Conservation (phyloP, 1,284 basidiomycete species). For the Ganoderma lingzhi region DNA sequence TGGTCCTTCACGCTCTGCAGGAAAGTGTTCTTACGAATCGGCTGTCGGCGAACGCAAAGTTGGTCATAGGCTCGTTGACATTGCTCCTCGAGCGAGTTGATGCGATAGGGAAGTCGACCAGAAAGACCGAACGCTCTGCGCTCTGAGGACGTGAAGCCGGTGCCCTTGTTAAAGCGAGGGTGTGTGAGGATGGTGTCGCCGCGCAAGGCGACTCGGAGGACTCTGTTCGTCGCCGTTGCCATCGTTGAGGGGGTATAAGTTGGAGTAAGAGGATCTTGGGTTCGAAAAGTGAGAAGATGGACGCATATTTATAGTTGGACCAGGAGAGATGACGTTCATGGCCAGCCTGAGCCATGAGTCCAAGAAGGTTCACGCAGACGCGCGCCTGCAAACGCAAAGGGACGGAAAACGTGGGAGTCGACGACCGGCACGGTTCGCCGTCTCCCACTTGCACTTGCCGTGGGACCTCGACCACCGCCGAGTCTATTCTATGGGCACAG, state of each 20-base stretch:
- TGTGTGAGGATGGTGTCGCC: conserved; percentile 69
- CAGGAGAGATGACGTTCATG: neutral
- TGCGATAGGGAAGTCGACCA: conserved; percentile 78
- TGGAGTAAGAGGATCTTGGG: neutral
- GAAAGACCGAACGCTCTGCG: conserved; percentile 76
- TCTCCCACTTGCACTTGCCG: neutral
- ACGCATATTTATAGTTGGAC: conserved; percentile 21
- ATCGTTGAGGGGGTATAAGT: conserved; percentile 22
- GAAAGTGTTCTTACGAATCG: conserved; percentile 75
- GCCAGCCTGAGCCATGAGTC: neutral
- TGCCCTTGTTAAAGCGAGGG: conserved; percentile 77
- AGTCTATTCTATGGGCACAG: neutral
- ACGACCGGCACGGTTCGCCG: neutral
- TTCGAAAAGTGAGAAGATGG: neutral
- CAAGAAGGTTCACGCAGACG: neutral
- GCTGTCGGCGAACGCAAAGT: conserved; percentile 54
- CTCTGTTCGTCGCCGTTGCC: conserved; percentile 35
- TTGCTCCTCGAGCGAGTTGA: conserved; percentile 83
- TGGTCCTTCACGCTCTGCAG: conserved; percentile 77
- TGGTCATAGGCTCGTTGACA: conserved; percentile 77
- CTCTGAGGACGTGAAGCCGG: conserved; percentile 74
- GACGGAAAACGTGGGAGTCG: conserved; percentile 9
- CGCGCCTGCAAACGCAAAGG: too few species aligned
- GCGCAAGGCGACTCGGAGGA: conserved; percentile 59
- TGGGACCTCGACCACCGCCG: conserved; percentile 1